Evolutionary conservation across 371 early-diverging fungal genomes (phyloP).

Genomic region (Mucor sp.): DNA sequence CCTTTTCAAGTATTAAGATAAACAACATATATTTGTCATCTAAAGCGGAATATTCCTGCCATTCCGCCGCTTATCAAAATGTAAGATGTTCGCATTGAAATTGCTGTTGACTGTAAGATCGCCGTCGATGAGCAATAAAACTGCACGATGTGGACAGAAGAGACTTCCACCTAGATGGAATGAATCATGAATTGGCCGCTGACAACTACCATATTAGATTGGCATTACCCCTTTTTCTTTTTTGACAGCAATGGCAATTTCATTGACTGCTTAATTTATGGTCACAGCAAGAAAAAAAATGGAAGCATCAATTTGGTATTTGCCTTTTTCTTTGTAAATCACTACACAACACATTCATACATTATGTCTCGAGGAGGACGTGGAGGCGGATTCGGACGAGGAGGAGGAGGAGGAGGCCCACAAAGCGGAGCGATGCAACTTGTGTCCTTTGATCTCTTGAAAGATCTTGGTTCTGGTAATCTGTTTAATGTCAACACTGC

Average conservation of each 20-base stretch:
- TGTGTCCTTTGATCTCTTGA: constrained; percentile 47
- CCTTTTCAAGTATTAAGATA: too few species aligned
- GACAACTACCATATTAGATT: too few species aligned
- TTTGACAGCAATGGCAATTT: background rate
- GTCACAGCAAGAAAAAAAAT: background rate
- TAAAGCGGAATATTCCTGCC: too few species aligned
- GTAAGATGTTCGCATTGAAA: too few species aligned
- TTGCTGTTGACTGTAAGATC: too few species aligned
- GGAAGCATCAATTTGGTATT: background rate
- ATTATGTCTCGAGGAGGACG: constrained; percentile 43
- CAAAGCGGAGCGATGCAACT: constrained; percentile 48
- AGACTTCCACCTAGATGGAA: too few species aligned
- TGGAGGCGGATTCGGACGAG: constrained; percentile 46
- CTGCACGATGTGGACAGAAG: too few species aligned
- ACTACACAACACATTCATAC: background rate
- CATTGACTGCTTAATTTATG: constrained; percentile 1
- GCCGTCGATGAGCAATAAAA: too few species aligned
- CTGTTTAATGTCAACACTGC: constrained; percentile 49
- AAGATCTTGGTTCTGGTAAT: constrained; percentile 45
- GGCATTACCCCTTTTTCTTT: too few species aligned
- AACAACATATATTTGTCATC: too few species aligned
- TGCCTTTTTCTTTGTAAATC: background rate
- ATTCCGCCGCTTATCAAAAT: too few species aligned
- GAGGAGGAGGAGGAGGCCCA: constrained; percentile 42
- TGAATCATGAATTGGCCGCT: too few species aligned